phyloP scores from a whole-genome alignment of 192 early-diverging fungal genomes.

The Dissophora globulifera region DNA sequence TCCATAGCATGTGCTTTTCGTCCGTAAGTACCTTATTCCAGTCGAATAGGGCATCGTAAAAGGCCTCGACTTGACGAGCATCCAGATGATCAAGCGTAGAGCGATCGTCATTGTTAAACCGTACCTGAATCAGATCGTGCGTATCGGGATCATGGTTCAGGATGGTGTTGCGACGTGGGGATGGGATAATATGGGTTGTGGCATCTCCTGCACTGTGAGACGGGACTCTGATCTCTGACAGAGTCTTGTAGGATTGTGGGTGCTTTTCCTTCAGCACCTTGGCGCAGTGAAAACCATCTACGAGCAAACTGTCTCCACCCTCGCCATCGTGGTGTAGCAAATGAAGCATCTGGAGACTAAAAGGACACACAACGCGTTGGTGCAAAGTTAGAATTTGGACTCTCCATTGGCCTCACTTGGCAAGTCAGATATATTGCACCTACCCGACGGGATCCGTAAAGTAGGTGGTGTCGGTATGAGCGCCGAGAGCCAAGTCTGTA shows the following conservation, averaged over 20 bases:
- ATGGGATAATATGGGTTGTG: constrained; percentile 68
- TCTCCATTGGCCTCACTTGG: too few relatives aligned
- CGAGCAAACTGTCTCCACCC: constrained; percentile 81
- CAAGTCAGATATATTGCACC: too few relatives aligned
- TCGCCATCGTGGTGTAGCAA: constrained; percentile 72
- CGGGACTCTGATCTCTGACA: constrained; percentile 69
- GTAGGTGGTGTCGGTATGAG: constrained; percentile 89
- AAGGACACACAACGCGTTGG: too few relatives aligned
- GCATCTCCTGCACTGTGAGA: constrained; percentile 82
- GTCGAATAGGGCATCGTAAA: constrained; percentile 76
- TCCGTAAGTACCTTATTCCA: constrained; percentile 72
- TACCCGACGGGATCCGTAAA: constrained; percentile 87
- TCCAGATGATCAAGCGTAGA: constrained; percentile 65
- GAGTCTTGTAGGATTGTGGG: constrained; percentile 67
- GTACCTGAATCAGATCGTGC: constrained; percentile 68
- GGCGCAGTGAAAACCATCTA: constrained; percentile 84
- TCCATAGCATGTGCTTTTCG: constrained; percentile 72
- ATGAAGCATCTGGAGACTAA: constrained; percentile 84
- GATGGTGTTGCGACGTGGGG: constrained; percentile 68
- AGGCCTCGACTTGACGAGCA: constrained; percentile 60
- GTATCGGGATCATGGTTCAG: constrained; percentile 70
- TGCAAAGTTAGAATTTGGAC: too few relatives aligned
- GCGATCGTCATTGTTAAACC: constrained; percentile 89
- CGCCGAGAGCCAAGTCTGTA: constrained; percentile 74
- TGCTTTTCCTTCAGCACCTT: constrained; percentile 63